Evolutionary conservation across 768 basidiomycete genomes (phyloP).

Genomic region (Agrocybe praecox): DNA sequence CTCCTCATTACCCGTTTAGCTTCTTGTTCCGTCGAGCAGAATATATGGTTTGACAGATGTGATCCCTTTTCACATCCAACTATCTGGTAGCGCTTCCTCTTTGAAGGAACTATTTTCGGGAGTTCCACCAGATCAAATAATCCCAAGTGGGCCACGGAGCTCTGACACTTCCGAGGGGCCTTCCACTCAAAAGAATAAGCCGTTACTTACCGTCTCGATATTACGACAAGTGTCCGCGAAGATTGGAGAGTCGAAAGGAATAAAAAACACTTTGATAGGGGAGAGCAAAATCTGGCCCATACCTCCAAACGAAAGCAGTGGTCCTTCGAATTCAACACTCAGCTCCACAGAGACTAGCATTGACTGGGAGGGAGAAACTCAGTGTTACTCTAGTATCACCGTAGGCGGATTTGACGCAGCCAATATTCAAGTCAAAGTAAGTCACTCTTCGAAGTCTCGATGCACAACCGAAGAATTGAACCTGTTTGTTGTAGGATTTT

Average conservation of each 20-base stretch:
- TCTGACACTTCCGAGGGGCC: slow-evolving; percentile 13
- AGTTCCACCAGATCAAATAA: slow-evolving; percentile 21
- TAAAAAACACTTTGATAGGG: slow-evolving; percentile 43
- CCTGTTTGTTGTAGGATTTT: slow-evolving; percentile 48
- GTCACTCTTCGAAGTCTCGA: too few relatives aligned
- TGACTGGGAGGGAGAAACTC: slow-evolving; percentile 64
- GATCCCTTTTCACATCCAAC: slow-evolving; percentile 69
- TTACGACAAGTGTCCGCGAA: slow-evolving; percentile 49
- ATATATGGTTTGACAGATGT: slow-evolving; percentile 55
- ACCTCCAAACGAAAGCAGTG: slow-evolving; percentile 41
- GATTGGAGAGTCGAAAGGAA: slow-evolving; percentile 35
- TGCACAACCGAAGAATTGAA: background rate
- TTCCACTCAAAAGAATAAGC: slow-evolving; percentile 9
- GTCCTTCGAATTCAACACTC: too few relatives aligned
- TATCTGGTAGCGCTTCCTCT: slow-evolving; percentile 47
- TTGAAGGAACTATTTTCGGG: slow-evolving; percentile 47
- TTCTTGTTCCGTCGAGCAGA: slow-evolving; percentile 62
- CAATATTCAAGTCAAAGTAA: slow-evolving; percentile 45
- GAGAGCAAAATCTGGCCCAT: slow-evolving; percentile 50
- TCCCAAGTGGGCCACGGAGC: slow-evolving; percentile 22
- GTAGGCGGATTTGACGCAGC: slow-evolving; percentile 49
- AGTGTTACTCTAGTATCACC: slow-evolving; percentile 32
- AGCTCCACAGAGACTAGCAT: slow-evolving; percentile 47
- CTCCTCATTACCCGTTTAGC: slow-evolving; percentile 31
- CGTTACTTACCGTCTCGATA: slow-evolving; percentile 49